phyloP scores from a whole-genome alignment of 345 rosid genomes.

The Geranium brycei region DNA sequence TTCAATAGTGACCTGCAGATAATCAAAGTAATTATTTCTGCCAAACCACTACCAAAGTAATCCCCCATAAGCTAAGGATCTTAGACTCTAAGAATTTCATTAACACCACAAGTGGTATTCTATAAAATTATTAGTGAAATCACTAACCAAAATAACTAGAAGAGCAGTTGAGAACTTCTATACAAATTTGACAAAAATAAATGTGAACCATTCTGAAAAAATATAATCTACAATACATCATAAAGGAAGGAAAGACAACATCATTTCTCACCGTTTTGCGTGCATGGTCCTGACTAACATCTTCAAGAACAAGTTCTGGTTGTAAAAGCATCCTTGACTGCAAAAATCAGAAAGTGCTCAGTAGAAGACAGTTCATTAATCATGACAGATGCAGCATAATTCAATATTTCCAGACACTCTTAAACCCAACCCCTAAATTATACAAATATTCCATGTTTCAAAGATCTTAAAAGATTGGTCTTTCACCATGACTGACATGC shows the following conservation, averaged over 20 bases:
- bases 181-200: not conserved
- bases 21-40: not conserved
- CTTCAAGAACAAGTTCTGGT: constrained; percentile 81
- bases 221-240: not conserved
- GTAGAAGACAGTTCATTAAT: not conserved
- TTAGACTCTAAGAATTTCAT: not conserved
- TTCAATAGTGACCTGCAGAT: constrained; percentile 76
- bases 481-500: too few relatives aligned
- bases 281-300: constrained; percentile 92
- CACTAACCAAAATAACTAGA: not conserved
- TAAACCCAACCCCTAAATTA: too few relatives aligned
- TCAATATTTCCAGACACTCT: too few relatives aligned
- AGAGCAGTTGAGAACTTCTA: not conserved
- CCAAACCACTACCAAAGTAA: not conserved
- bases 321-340: constrained; percentile 83
- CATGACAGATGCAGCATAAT: too few relatives aligned
- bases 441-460: too few relatives aligned
- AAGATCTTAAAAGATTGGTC: too few relatives aligned
- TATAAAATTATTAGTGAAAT: not conserved
- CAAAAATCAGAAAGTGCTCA: constrained; percentile 6
- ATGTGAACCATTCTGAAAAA: not conserved
- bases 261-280: constrained; percentile 53
- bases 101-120: not conserved
- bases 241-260: not conserved
- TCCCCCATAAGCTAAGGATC: not conserved